Evolutionary conservation across 2,329 filamentous ascomycete species (phyloP), one percentile per base, ranked within the genome.

Genomic region (Aureobasidium subglaciale): DNA sequence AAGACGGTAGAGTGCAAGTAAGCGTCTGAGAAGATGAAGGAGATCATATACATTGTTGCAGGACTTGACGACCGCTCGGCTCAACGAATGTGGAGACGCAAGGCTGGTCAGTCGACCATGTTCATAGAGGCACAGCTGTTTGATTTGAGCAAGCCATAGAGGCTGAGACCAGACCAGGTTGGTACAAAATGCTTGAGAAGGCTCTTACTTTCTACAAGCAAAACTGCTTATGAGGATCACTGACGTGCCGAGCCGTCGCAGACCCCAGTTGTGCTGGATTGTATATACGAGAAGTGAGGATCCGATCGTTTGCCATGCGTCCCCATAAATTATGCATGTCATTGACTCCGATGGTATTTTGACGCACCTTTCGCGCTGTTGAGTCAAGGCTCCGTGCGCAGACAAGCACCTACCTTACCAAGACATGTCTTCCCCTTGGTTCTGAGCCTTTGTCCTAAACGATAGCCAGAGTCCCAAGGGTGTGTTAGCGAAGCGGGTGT

Each of bases 211-310:
- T 16, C 20, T 8, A 25, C n/a, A 35, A 30, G 18, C 29, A 22
- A 37, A 18, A 32, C 7, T 35, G 20, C 45, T 15, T 20, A 9
- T 45, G 24, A 20, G 8, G 30, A 37, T 48, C 30, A 30, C 45
- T 24, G 22, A 35, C 45, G 45, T 35, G 45, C 45, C 45, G 45
- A 48, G 45, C 45, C 45, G 45, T 35, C 45, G 20, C 45, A 35
- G 13, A 25, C 35, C 30, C 35, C 45, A 48, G 45, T 25, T 15
- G 8, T 15, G 13, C 30, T 48, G n/a, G n/a, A n/a, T 6, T 30
- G 25, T 20, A 32, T 20, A 48, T 24, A 22, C 18, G 35, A 35
- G 22, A 34, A 32, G 29, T 6, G 30, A 48, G 43, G 18, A 48
- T n/a, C 45, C 20, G 25, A 16, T 38, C 16, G 18, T 22, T 32